A percentile compares a stretch with the other conserved stretches of the same genome.
These are phyloP conservation scores for Rhexocercosporidium sp. DNA, from an alignment of 2,329 filamentous ascomycete species.

Conservation along the genomic window DNA sequence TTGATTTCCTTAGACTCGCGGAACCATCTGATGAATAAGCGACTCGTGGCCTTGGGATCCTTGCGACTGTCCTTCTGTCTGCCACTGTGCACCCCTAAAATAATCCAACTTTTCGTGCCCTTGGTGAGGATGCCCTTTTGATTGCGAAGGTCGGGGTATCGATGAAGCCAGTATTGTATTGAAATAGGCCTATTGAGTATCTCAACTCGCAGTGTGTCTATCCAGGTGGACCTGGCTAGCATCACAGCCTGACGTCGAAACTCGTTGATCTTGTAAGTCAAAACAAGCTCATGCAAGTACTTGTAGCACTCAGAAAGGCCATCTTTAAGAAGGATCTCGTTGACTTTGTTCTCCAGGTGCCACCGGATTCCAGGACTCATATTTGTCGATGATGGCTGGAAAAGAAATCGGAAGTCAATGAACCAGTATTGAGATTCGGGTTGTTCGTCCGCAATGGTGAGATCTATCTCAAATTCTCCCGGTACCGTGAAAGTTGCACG, in stretches of 20 bases:
- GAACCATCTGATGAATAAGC: constrained; percentile 78
- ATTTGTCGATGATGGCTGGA: constrained; percentile 68
- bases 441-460: constrained; percentile 88
- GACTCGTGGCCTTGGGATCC: constrained; percentile 55
- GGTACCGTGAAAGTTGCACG: constrained; percentile 85
- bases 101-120: constrained; percentile 81
- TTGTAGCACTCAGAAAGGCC: constrained; percentile 83
- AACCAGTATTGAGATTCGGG: constrained; percentile 88
- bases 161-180: constrained; percentile 87
- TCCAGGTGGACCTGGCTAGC: constrained; percentile 75
- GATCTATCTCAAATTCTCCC: constrained; percentile 89
- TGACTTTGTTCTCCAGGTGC: constrained; percentile 73
- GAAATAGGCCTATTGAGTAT: constrained; percentile 80
- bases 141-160: constrained; percentile 47
- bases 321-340: constrained; percentile 70
- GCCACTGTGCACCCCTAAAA: constrained; percentile 80
- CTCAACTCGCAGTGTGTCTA: constrained; percentile 77
- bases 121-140: constrained; percentile 48
- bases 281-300: constrained; percentile 82
- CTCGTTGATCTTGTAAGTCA: constrained; percentile 90
- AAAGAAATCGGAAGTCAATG: constrained; percentile 87
- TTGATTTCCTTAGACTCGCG: constrained; percentile 78
- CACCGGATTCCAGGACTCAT: constrained; percentile 67
- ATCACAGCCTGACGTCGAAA: constrained; percentile 77
- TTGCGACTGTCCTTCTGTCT: constrained; percentile 48